Evolutionary conservation across 345 rosid species (phyloP).

Genomic region (Pistacia vera): DNA sequence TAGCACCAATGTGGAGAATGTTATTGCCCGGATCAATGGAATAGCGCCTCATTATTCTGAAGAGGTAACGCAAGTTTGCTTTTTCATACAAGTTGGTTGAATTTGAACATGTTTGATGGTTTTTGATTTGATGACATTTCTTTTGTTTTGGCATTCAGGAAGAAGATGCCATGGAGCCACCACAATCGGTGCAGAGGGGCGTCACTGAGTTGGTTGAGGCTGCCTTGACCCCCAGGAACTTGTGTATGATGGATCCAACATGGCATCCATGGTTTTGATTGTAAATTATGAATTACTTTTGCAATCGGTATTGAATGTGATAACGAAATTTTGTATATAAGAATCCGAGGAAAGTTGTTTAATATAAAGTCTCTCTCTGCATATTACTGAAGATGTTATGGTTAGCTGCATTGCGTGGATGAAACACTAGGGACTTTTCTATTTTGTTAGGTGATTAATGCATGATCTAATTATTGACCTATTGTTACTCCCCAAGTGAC

Average conservation of each 20-base stretch:
- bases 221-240: slow-evolving; percentile 85
- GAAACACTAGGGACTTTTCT: too few species aligned
- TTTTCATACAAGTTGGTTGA: background rate
- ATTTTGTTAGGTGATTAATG: too few species aligned
- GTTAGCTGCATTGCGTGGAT: too few species aligned
- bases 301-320: too few species aligned
- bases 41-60: slow-evolving; percentile 85
- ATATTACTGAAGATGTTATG: too few species aligned
- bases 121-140: background rate
- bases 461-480: too few species aligned
- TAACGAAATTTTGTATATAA: too few species aligned
- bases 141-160: slow-evolving; percentile 50
- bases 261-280: slow-evolving; percentile 99
- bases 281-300: too few species aligned
- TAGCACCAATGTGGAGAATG: slow-evolving; percentile 72
- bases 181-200: slow-evolving; percentile 90
- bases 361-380: too few species aligned
- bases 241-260: slow-evolving; percentile 99
- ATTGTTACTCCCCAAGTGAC: too few species aligned
- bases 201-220: slow-evolving; percentile 86
- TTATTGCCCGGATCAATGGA: slow-evolving; percentile 68
- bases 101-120: background rate
- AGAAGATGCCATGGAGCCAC: slow-evolving; percentile 78
- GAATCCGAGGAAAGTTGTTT: too few species aligned
- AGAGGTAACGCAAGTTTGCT: slow-evolving; percentile 54